These are phyloP conservation scores for Hydrangea macrophylla DNA, from an alignment of 148 eudicot genomes.

Conservation along the genomic window DNA sequence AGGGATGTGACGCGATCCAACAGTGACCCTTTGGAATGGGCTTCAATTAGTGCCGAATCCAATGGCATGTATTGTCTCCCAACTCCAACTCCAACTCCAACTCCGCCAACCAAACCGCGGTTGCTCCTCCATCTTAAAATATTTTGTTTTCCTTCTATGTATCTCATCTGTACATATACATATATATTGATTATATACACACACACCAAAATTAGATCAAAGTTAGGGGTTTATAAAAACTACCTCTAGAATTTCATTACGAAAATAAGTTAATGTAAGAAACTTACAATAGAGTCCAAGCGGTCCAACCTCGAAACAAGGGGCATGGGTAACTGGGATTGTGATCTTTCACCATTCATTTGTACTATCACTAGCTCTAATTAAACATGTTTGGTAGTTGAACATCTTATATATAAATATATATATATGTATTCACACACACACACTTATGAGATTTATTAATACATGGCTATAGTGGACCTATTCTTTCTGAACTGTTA, in stretches of 20 bases:
- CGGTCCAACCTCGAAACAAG: slow-evolving; percentile 41
- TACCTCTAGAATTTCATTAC: background rate
- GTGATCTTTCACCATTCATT: slow-evolving; percentile 11
- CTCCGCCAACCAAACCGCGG: background rate
- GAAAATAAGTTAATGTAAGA: background rate
- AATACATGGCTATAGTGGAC: too few species aligned
- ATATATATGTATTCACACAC: too few species aligned
- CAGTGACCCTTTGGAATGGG: slow-evolving; percentile 39
- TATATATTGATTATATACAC: too few species aligned
- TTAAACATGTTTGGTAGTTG: too few species aligned
- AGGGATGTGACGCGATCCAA: slow-evolving; percentile 44
- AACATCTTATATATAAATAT: too few species aligned
- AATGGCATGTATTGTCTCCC: slow-evolving; percentile 24
- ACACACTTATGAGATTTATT: too few species aligned
- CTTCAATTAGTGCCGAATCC: slow-evolving; percentile 40
- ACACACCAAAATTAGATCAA: background rate
- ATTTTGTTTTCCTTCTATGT: slow-evolving; percentile 28
- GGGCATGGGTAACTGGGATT: slow-evolving; percentile 17
- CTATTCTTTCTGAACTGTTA: too few species aligned
- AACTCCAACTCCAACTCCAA: too few species aligned
- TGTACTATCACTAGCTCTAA: background rate
- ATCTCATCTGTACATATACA: slow-evolving; percentile 21
- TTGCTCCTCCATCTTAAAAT: slow-evolving; percentile 28
- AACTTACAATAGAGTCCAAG: slow-evolving; percentile 38
- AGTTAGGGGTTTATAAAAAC: background rate